Base-by-base conservation (phyloP, 345 rosid species). In the Anastatica hierochuntica region DNA sequence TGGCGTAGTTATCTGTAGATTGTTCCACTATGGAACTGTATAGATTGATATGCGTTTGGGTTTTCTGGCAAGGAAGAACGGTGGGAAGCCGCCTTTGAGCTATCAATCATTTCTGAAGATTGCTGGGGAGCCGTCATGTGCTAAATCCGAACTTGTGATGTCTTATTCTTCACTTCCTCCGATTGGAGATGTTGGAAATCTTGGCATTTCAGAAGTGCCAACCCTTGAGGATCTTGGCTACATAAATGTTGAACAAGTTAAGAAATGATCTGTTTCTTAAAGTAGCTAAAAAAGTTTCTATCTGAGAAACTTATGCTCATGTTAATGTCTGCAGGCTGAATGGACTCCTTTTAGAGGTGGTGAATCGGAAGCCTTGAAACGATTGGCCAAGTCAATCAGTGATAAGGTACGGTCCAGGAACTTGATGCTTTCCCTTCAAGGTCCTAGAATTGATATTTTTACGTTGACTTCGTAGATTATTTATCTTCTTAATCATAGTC, bases 31-130 rank as follows among this genome's bases (percentile, higher is more conserved):
- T 24, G 15, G 2, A 34, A 48, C 12, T 46, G 11, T 51, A 5
- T 27, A 14, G 3, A 1, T 14, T 63, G 7, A 18, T 41, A 12
- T 34, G 12, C 29, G 33, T 33, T 0, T 56, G 14, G 36, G 21
- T 53, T 24, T 46, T 6, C 29, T 60, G 45, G 34, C 5, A 17
- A 5, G 14, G 11, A 53, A 90, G 98, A 86, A 90, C 51, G 89
- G 89, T 50, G 98, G 98, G 60, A 84, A 56, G 70, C 78, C 96
- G 10, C 95, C 96, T 10, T 16, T 77, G 78, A 90, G 70, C 64
- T 87, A 82, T 59, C 95, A 82, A 20, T 80, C 98, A 18, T 90
- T 90, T 72, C 49, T 90, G 45, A 90, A 90, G 89, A 71, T 90
- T 30, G 88, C 92, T 16, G 98, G 95, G 18, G 72, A 82, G 68